A percentile compares a stretch with the other conserved stretches of the same genome.
Evolutionary conservation across 2,329 filamentous ascomycete genomes (phyloP).

Genomic region (Chaetomium globosum): DNA sequence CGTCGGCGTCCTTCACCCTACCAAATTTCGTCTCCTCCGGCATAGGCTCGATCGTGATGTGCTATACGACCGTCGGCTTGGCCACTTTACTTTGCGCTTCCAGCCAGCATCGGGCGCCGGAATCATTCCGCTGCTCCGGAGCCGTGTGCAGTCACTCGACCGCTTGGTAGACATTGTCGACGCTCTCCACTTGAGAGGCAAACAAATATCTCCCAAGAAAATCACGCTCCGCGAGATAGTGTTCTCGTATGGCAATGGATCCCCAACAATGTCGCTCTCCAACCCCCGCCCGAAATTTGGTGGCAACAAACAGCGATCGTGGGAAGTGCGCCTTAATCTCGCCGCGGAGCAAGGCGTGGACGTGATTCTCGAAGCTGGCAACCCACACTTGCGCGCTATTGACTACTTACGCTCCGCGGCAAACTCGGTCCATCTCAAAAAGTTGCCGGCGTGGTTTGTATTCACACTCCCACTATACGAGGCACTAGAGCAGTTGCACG

Average conservation of each 20-base stretch:
- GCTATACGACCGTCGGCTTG: constrained; percentile 60
- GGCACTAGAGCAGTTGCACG: constrained; percentile 63
- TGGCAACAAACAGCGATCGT: constrained; percentile 39
- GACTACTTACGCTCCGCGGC: constrained; percentile 62
- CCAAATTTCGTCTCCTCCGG: constrained; percentile 58
- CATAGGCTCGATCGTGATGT: constrained; percentile 63
- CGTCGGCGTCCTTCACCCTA: constrained; percentile 57
- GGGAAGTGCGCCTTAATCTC: constrained; percentile 63
- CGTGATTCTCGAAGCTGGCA: constrained; percentile 62
- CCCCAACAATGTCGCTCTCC: neutral
- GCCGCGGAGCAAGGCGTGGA: constrained; percentile 54
- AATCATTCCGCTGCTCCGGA: constrained; percentile 60
- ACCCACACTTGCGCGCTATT: constrained; percentile 67
- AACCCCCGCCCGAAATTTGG: neutral
- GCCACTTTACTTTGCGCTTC: constrained; percentile 65
- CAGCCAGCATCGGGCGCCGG: constrained; percentile 61
- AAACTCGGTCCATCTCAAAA: constrained; percentile 58
- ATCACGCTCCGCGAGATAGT: constrained; percentile 64
- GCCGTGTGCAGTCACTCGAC: constrained; percentile 67
- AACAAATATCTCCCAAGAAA: constrained; percentile 59
- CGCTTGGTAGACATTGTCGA: constrained; percentile 71
- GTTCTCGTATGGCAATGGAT: constrained; percentile 63
- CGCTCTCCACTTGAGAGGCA: constrained; percentile 60
- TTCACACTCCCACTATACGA: constrained; percentile 67
- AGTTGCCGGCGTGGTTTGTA: constrained; percentile 57